Evolutionary conservation across 2,329 filamentous ascomycete species (phyloP).

Genomic region (Mariannaea elegans): DNA sequence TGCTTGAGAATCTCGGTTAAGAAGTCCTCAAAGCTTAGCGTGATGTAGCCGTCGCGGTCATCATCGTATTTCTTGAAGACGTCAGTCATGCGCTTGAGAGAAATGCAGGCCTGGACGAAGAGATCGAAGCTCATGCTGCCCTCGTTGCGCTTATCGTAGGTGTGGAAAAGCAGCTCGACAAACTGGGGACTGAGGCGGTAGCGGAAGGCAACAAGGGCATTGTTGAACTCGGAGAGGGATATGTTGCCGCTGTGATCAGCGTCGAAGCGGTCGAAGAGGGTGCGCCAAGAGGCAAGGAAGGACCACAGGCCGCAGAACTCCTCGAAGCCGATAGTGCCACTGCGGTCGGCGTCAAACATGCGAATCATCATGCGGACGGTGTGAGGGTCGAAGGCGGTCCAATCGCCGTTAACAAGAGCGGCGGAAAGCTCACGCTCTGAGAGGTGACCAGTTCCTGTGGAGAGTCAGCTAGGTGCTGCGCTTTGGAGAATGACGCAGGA

Average conservation of each 20-base stretch:
- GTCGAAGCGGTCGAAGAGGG: conserved; percentile 95
- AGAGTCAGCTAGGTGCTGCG: conserved; percentile 4
- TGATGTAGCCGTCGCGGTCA: conserved; percentile 93
- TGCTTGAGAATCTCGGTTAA: conserved; percentile 73
- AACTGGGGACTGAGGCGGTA: conserved; percentile 89
- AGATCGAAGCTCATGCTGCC: conserved; percentile 90
- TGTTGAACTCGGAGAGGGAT: conserved; percentile 84
- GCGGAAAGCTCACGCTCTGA: conserved; percentile 87
- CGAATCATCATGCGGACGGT: conserved; percentile 99
- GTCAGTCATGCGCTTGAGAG: conserved; percentile 97
- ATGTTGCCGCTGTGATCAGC: conserved; percentile 88
- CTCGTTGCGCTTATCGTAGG: conserved; percentile 81
- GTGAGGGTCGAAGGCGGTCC: conserved; percentile 89
- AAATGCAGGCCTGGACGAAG: conserved; percentile 97
- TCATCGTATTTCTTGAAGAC: conserved; percentile 99
- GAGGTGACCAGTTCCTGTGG: conserved; percentile 77
- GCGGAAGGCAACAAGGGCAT: conserved; percentile 91
- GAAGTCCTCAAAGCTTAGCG: conserved; percentile 83
- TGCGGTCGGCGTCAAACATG: conserved; percentile 96
- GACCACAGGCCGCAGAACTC: conserved; percentile 98
- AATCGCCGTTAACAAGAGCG: conserved; percentile 96
- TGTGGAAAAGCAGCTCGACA: conserved; percentile 83
- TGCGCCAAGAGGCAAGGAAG: conserved; percentile 93
- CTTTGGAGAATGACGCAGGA: conserved; percentile 1
- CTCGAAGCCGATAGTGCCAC: conserved; percentile 89